These are phyloP conservation scores for Clarireedia hainanense DNA, from an alignment of 2,329 filamentous ascomycete genomes.

Conservation along the genomic window DNA sequence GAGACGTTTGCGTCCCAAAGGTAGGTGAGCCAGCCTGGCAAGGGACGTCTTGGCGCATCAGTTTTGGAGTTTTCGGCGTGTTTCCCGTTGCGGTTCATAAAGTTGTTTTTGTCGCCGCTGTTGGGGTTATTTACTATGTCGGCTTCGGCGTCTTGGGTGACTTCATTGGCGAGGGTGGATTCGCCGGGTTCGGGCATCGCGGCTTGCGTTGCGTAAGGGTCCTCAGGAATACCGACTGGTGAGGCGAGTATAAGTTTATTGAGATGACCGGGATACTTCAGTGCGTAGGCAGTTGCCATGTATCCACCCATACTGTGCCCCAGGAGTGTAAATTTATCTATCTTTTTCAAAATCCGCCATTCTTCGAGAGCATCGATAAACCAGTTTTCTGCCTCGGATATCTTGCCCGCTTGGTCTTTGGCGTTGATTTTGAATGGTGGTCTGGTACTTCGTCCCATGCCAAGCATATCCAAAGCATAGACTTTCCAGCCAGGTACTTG, in stretches of 20 bases:
- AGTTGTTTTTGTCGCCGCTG: constrained; percentile 40
- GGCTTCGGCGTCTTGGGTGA: constrained; percentile 63
- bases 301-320: constrained; percentile 94
- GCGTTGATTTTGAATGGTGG: constrained; percentile 79
- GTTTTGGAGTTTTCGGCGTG: constrained; percentile 29
- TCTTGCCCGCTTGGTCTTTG: constrained; percentile 72
- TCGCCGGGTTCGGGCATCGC: constrained; percentile 70
- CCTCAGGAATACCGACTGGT: constrained; percentile 88
- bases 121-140: constrained; percentile 36
- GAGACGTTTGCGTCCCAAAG: constrained; percentile 97
- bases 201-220: constrained; percentile 79
- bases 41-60: constrained; percentile 37
- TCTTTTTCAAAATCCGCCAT: constrained; percentile 81
- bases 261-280: constrained; percentile 89
- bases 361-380: constrained; percentile 95
- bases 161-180: constrained; percentile 69
- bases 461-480: constrained; percentile 89
- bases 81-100: constrained; percentile 41
- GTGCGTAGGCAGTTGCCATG: constrained; percentile 85
- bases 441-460: constrained; percentile 83
- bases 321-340: constrained; percentile 87
- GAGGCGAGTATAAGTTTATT: constrained; percentile 96
- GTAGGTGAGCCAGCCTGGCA: constrained; percentile 83
- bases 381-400: constrained; percentile 86
- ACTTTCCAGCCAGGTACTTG: constrained; percentile 76